Conservation (phyloP, 768 basidiomycete genomes). For the Trametes gibbosa region DNA sequence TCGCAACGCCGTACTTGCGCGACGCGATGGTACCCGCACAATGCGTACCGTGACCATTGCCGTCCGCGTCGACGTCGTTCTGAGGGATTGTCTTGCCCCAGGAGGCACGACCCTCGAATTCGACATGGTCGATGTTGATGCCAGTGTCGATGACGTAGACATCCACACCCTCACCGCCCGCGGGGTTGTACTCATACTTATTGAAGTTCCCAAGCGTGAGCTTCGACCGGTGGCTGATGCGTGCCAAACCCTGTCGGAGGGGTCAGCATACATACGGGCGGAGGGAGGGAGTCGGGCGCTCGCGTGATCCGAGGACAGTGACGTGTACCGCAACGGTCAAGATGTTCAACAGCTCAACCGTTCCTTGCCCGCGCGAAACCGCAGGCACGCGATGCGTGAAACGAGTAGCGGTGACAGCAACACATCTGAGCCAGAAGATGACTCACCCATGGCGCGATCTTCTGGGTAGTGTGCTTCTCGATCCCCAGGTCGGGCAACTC, state of each 20-base stretch:
- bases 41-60: conserved; percentile 94
- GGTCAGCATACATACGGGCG: background rate
- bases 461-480: conserved; percentile 43
- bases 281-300: background rate
- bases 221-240: conserved; percentile 81
- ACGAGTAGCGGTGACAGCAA: too few species aligned
- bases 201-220: conserved; percentile 82
- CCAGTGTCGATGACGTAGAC: conserved; percentile 89
- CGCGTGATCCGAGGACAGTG: conserved; percentile 10
- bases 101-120: conserved; percentile 84
- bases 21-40: conserved; percentile 98
- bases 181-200: conserved; percentile 67
- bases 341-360: background rate
- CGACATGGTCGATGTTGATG: conserved; percentile 79
- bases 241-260: conserved; percentile 77
- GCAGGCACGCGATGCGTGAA: too few species aligned
- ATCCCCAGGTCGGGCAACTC: conserved; percentile 13
- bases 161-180: conserved; percentile 91
- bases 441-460: conserved; percentile 82
- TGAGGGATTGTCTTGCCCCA: conserved; percentile 94
- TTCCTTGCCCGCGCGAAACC: too few species aligned
- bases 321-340: conserved; percentile 18
- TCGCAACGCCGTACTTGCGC: conserved; percentile 91
- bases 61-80: conserved; percentile 84
- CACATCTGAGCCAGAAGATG: background rate